phyloP scores from a whole-genome alignment of 345 rosid species.

The Dovyalis caffra region DNA sequence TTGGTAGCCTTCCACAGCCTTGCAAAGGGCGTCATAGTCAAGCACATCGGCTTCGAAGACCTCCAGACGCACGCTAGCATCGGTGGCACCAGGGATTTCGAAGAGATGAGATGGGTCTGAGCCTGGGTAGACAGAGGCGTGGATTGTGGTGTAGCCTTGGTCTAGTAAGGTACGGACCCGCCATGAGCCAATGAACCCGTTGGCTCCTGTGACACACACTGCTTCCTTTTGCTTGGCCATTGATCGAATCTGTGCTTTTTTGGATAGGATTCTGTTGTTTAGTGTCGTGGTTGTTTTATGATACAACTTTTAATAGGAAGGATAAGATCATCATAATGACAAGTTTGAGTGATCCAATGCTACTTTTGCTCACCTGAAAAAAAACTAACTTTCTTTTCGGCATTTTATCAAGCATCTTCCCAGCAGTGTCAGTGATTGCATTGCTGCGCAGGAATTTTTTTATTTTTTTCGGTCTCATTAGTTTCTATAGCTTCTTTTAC shows the following conservation, averaged over 20 bases:
- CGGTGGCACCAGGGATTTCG: slow-evolving; percentile 39
- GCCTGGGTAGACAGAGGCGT: slow-evolving; percentile 61
- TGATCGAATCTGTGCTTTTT: too few species aligned
- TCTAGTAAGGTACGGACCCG: slow-evolving; percentile 50
- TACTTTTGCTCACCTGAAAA: too few species aligned
- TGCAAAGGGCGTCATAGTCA: slow-evolving; percentile 49
- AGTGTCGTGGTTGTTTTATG: too few species aligned
- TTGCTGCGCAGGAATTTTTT: too few species aligned
- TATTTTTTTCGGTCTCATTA: too few species aligned
- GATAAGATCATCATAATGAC: too few species aligned
- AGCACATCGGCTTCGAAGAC: slow-evolving; percentile 62
- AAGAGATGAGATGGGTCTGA: slow-evolving; percentile 57
- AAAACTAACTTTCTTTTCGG: too few species aligned
- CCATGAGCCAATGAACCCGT: slow-evolving; percentile 87
- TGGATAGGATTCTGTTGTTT: too few species aligned
- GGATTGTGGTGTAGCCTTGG: slow-evolving; percentile 54
- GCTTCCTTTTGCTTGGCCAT: slow-evolving; percentile 26
- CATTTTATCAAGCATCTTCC: too few species aligned
- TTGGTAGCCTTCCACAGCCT: slow-evolving; percentile 62
- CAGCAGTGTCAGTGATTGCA: background rate
- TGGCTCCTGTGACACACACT: slow-evolving; percentile 82
- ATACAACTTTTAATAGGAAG: too few species aligned
- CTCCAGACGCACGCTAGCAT: slow-evolving; percentile 23
- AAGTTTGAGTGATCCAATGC: too few species aligned
- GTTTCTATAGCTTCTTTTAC: too few species aligned